Evolutionary conservation across 169 alveolate species (phyloP).

Genomic region (Plasmodium fragile): DNA sequence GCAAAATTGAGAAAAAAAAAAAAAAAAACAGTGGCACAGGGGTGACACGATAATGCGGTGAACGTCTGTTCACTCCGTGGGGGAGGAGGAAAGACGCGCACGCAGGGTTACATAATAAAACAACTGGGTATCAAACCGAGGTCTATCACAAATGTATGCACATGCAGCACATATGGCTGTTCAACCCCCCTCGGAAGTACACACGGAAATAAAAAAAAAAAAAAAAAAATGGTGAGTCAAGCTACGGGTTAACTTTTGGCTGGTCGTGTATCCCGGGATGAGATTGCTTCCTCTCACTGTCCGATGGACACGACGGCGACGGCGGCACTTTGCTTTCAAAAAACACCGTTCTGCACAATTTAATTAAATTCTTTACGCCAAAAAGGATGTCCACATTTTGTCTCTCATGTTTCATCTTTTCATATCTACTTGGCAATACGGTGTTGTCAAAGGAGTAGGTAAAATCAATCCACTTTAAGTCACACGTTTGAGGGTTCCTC

Average conservation of each 20-base stretch:
- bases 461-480: constrained; percentile 69
- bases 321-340: constrained; percentile 7
- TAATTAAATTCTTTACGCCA: constrained; percentile 70
- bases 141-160: background rate
- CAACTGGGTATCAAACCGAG: background rate
- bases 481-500: constrained; percentile 49
- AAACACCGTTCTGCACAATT: constrained; percentile 49
- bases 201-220: background rate
- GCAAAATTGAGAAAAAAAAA: background rate
- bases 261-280: background rate
- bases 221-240: background rate
- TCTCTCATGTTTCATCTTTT: background rate
- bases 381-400: constrained; percentile 27
- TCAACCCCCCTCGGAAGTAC: background rate
- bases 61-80: background rate
- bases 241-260: background rate
- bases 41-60: background rate
- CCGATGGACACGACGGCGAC: background rate
- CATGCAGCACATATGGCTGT: background rate
- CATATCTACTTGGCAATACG: background rate
- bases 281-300: background rate
- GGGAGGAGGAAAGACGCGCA: background rate
- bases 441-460: constrained; percentile 37
- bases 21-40: background rate
- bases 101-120: background rate